Base-by-base conservation (phyloP, 352 stramenopile species). In the Nothophytophthora sp. region DNA sequence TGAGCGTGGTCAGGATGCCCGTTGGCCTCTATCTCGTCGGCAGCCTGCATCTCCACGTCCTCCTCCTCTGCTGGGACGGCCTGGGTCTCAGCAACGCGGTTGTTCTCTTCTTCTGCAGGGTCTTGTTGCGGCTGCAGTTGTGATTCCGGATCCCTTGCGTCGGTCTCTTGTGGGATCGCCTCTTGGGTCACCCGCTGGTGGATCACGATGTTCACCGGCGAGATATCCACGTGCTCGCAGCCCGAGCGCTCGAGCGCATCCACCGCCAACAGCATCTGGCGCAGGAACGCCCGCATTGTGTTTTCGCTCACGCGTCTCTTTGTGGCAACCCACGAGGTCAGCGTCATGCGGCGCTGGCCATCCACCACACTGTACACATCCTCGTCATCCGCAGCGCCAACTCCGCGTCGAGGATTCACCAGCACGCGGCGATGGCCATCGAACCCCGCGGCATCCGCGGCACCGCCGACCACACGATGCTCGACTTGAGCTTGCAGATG, bases 191-290 rank as follows among this genome's bases (percentile, higher is more conserved):
- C 37, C 40, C 29, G 33, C 9, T 61, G 39, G 13, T 65, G 47
- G 4, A 89, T 80, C 28, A 87, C 50, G 35, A 93, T 85, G 33
- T 66, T 88, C 18, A 65, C 57, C 5, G 66, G 37, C 4, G 71
- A 84, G 41, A 93, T 75, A 19, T 83, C 73, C 12, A 44, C 50
- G 53, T 89, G 80, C 15, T 71, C 55, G 15, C 67, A 56, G 2
- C 69, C 63, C 0, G 60, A 65, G 5, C 47, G 40, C 50, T 91
- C 80, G n/a, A 93, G 51, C 22, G 76, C 73, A 13, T 67, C 45
- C 32, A 88, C 55, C 1, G 73, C 79, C 13, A 90, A 42, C 38
- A 92, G 48, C 51, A 90, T 60, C 58, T 94, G 79, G 9, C 68
- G 60, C 24, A 84, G 45, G 40, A 90, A 81, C 5, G 74, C 85